Percentiles rank a stretch among this genome's conserved stretches.
Conservation (phyloP, 108 stramenopile species). For the Cylindrotheca fusiformis region DNA sequence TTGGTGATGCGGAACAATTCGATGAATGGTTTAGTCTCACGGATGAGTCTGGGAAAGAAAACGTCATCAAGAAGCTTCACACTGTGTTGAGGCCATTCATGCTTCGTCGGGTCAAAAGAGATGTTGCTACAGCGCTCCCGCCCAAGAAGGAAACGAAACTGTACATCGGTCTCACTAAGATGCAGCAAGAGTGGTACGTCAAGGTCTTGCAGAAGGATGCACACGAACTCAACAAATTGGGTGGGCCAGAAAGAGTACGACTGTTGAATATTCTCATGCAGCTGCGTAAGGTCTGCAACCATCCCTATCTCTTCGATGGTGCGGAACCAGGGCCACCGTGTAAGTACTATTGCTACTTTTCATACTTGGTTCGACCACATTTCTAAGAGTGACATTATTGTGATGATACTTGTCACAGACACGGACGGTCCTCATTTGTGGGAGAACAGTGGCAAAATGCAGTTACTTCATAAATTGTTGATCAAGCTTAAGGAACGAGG, state of each 20-base stretch:
- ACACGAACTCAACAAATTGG: slow-evolving; percentile 86
- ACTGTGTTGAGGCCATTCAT: slow-evolving; percentile 97
- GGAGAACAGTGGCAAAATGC: slow-evolving; percentile 97
- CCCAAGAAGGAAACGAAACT: slow-evolving; percentile 96
- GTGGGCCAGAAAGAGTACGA: slow-evolving; percentile 90
- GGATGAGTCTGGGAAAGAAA: slow-evolving; percentile 76
- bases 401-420: slow-evolving; percentile 27
- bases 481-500: slow-evolving; percentile 89
- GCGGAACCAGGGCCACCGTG: slow-evolving; percentile 95
- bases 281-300: slow-evolving; percentile 98
- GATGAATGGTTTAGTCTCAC: slow-evolving; percentile 92
- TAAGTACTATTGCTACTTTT: too few species aligned
- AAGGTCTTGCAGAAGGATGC: slow-evolving; percentile 90
- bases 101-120: slow-evolving; percentile 97
- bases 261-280: slow-evolving; percentile 98
- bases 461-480: slow-evolving; percentile 88
- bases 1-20: slow-evolving; percentile 93
- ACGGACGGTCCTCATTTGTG: slow-evolving; percentile 97
- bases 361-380: too few species aligned
- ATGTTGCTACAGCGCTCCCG: slow-evolving; percentile 93
- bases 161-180: slow-evolving; percentile 89
- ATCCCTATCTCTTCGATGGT: slow-evolving; percentile 99
- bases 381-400: too few species aligned
- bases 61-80: slow-evolving; percentile 96
- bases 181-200: slow-evolving; percentile 97